These are phyloP conservation scores for Sistotremastrum suecicum DNA, from an alignment of 768 basidiomycete genomes.

Conservation along the genomic window DNA sequence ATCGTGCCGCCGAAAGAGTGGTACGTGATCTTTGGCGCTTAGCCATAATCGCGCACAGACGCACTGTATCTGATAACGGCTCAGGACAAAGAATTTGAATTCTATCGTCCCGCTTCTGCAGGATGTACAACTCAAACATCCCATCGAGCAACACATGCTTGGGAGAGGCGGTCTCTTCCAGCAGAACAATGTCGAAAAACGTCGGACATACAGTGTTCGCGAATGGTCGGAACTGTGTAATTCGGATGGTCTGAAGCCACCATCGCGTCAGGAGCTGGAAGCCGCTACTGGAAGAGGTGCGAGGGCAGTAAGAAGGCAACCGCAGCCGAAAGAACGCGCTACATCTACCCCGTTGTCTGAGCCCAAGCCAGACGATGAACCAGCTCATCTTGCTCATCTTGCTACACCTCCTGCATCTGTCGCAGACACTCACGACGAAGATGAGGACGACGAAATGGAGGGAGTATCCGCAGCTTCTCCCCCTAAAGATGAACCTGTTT, in stretches of 20 bases:
- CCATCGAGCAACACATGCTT: conserved; percentile 89
- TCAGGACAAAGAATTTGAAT: not conserved
- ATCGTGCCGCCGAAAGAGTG: conserved; percentile 92
- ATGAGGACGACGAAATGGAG: conserved; percentile 13
- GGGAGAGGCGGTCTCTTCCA: conserved; percentile 80
- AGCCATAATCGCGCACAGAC: not conserved
- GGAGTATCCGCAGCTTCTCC: conserved; percentile 1
- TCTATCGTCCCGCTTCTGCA: conserved; percentile 12
- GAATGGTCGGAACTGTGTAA: conserved; percentile 76
- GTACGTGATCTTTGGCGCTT: conserved; percentile 29
- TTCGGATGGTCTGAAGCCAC: conserved; percentile 60
- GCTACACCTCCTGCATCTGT: too few relatives aligned
- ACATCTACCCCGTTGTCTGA: conserved; percentile 8
- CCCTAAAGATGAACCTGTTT: conserved; percentile 27
- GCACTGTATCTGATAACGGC: too few relatives aligned
- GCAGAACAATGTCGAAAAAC: conserved; percentile 83
- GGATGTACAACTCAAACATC: conserved; percentile 78
- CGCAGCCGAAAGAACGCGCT: conserved; percentile 21
- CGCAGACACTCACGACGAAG: too few relatives aligned
- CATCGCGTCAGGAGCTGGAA: conserved; percentile 45
- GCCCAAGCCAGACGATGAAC: too few relatives aligned
- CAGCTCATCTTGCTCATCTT: too few relatives aligned
- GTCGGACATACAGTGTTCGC: conserved; percentile 67
- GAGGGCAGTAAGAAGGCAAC: conserved; percentile 20
- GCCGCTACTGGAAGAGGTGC: conserved; percentile 19